Percentiles rank a stretch among this genome's conserved stretches.
These are phyloP conservation scores for Paraphoma sp. DNA, from an alignment of 2,329 filamentous ascomycete genomes.

Conservation along the genomic window DNA sequence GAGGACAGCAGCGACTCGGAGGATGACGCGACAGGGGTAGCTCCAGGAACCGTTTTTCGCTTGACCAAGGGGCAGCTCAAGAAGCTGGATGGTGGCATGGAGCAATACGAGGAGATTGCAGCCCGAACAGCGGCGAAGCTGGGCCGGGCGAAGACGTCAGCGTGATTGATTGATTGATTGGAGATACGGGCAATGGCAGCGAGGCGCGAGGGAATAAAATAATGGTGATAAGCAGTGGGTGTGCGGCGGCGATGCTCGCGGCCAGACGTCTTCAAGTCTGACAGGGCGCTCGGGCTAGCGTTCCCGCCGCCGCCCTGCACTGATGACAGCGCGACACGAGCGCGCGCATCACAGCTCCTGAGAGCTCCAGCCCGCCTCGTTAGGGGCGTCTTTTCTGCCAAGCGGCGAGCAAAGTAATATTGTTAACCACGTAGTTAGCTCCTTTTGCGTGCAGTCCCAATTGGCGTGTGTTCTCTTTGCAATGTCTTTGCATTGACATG, in stretches of 20 bases:
- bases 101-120: constrained; percentile 47
- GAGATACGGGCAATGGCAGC: background rate
- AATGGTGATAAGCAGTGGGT: background rate
- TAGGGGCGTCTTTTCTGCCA: constrained; percentile 33
- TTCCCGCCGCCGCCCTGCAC: constrained; percentile 23
- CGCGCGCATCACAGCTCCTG: constrained; percentile 25
- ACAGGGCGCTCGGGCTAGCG: constrained; percentile 21
- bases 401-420: constrained; percentile 23
- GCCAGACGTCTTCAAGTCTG: constrained; percentile 11
- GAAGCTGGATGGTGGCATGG: constrained; percentile 47
- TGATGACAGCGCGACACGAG: constrained; percentile 16
- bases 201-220: background rate
- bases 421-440: constrained; percentile 6
- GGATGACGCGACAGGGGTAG: constrained; percentile 56
- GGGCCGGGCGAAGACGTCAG: constrained; percentile 12
- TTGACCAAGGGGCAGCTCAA: constrained; percentile 42
- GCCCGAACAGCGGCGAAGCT: constrained; percentile 36
- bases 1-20: constrained; percentile 54
- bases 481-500: constrained; percentile 1
- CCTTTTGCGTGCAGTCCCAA: constrained; percentile 22
- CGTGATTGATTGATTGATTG: background rate
- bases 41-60: constrained; percentile 47
- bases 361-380: constrained; percentile 15
- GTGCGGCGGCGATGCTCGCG: background rate
- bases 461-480: constrained; percentile 18